Base-by-base conservation (phyloP, 371 early-diverging fungal species). In the Enteropsectra breve region DNA sequence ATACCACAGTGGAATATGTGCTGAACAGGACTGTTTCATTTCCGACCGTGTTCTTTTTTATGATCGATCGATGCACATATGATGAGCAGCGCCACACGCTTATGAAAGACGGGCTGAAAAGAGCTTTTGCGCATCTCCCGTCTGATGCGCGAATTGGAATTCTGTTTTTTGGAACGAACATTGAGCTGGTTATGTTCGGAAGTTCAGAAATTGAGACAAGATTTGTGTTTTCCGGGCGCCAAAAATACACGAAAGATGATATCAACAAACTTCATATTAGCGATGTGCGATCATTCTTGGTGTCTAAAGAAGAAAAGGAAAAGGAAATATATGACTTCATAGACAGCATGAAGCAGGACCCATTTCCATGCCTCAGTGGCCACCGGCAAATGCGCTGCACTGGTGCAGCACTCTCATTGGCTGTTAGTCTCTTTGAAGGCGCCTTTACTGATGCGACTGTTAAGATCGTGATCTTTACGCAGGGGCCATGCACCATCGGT, bases 131-230 rank as follows among this genome's bases (percentile, higher is more conserved):
- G 68, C 79, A 90, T 69, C 72, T 98, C 21, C 95, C 96, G 21
- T 87, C 86, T 6, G 86, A 92, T 75, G 88, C 92, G 33, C 83
- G 90, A 66, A 90, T 98, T 61, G 94, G 95, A 56, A 82, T 97
- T 70, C 87, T 98, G 46, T 91, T 92, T 40, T 98, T 84, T 79
- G 97, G 99, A 28, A 95, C 96, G 4, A 97, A 96, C 91, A 91
- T 94, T 29, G 57, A 67, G 49, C 47, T 78, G 30, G 45, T 77
- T 60, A 50, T 40, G 24, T 62, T 72, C 36, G 66, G 33, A 38
- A 88, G 88, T 83, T 87, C 55, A 87, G 89, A 81, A 86, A 92
- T 80, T 88, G 92, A 77, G 38, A 94, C 91, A 75, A 91, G 90
- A 8, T 91, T 89, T 80, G 90, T 94, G 18, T 97, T 97, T 83